Base-by-base conservation (phyloP, 2,329 filamentous ascomycete species). In the Lasiodiplodia hormozganensis region DNA sequence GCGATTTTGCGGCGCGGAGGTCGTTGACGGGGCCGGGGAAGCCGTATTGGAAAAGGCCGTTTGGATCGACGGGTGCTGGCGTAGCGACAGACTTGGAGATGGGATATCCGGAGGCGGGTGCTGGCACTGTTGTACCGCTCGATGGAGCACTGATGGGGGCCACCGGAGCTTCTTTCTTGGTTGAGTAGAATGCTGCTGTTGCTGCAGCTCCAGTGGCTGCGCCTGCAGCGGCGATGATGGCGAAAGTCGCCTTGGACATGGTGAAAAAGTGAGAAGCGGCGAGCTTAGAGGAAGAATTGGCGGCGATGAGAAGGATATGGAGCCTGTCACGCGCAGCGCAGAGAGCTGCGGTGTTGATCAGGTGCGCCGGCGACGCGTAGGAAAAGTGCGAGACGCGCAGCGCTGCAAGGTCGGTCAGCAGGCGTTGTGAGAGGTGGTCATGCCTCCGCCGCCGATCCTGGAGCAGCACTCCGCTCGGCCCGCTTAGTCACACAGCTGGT, bases 1-100 rank as follows among this genome's bases (percentile, higher is more conserved):
- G 87, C 40, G 93, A 92, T 31, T 88, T 84, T 47, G 93, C 90
- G 67, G 86, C 87, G 67, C 94, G 90, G 53, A 97, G 85, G 81
- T 99, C 96, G 75, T 90, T 86, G 49, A 97, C 84, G 38, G 96
- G 96, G 69, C 96, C 96, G 0, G 96, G 95, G 81, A 98, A 97
- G 75, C 96, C 84, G 75, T 86, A 86, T 75, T 85, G 82, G 74
- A 85, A 85, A 73, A 86, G 76, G 58, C 84, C 84, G 49, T 80
- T 81, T 23, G 84, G 84, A 70, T 85, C 83, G 69, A 86, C 84
- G 28, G 80, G 79, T 7, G 73, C 56, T 8, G 67, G 69, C 36
- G 73, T 12, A 75, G 67, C 12, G 76, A 76, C 36, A 70, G 68
- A 38, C 40, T 57, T 49, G 14, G 65, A 36, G 74, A 72, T 53